A percentile compares a stretch with the other conserved stretches of the same genome.
Conservation (phyloP, 2,329 filamentous ascomycete genomes). For the Pyricularia sp. region DNA sequence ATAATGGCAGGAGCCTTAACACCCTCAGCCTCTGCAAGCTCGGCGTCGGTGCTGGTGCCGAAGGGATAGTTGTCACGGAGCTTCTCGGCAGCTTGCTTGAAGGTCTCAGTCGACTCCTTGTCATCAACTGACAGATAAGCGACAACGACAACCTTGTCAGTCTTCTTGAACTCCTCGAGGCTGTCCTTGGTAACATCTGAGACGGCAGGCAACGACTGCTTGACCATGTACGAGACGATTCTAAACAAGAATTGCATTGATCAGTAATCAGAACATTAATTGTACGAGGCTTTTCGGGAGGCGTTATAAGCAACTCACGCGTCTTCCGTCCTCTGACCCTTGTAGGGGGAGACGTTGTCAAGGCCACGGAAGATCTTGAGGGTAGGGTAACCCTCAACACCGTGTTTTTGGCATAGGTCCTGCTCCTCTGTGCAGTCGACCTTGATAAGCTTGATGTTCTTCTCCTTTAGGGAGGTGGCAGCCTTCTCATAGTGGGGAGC, state of each 20-base stretch:
- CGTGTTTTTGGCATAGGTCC: conserved; percentile 79
- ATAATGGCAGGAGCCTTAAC: conserved; percentile 78
- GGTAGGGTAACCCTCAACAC: conserved; percentile 95
- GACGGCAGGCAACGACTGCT: conserved; percentile 90
- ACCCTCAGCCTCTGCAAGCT: conserved; percentile 77
- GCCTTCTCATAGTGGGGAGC: conserved; percentile 85
- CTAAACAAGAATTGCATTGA: conserved; percentile 17
- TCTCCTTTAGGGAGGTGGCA: conserved; percentile 72
- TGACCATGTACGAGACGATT: conserved; percentile 84
- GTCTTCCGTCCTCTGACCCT: conserved; percentile 77
- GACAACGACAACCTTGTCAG: conserved; percentile 91
- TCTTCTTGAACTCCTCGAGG: conserved; percentile 90
- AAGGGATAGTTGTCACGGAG: conserved; percentile 89
- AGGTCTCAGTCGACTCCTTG: conserved; percentile 80
- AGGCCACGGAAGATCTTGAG: conserved; percentile 95
- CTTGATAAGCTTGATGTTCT: conserved; percentile 75
- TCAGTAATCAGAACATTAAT: background rate
- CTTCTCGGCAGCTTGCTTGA: conserved; percentile 56
- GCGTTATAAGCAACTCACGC: conserved; percentile 32
- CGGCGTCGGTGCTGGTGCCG: conserved; percentile 71
- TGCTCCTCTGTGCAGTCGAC: conserved; percentile 91
- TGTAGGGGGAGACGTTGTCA: conserved; percentile 71
- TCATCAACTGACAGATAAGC: conserved; percentile 72
- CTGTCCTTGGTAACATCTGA: conserved; percentile 70
- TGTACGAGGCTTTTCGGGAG: background rate